Conservation (phyloP, 768 basidiomycete genomes). For the Lentinula raphanica region DNA sequence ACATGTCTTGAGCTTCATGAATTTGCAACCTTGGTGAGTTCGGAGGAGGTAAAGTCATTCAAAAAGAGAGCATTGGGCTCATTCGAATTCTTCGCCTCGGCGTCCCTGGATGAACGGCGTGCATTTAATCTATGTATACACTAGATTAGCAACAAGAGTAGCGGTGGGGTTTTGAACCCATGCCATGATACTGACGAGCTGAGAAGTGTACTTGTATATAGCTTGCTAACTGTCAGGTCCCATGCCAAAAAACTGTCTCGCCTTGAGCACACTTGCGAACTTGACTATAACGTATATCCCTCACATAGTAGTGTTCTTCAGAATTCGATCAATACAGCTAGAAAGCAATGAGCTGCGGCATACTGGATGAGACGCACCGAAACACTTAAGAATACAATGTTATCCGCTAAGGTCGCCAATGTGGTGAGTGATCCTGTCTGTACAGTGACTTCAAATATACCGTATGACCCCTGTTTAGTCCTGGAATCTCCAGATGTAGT, state of each 20-base stretch:
- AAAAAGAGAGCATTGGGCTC: slow-evolving; percentile 4
- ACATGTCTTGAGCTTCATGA: background rate
- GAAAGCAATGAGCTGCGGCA: too few relatives aligned
- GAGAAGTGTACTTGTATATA: slow-evolving; percentile 4
- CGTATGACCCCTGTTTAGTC: too few relatives aligned
- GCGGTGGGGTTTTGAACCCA: background rate
- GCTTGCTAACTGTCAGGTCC: slow-evolving; percentile 4
- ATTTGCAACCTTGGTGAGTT: background rate
- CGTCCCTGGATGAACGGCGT: background rate
- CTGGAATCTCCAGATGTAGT: too few relatives aligned
- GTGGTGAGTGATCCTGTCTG: slow-evolving; percentile 8
- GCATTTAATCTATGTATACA: background rate
- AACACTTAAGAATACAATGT: slow-evolving; percentile 7
- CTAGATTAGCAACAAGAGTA: background rate
- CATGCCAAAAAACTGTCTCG: slow-evolving; percentile 1
- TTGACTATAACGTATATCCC: background rate
- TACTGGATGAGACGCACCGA: background rate
- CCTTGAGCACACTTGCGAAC: background rate
- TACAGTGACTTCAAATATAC: too few relatives aligned
- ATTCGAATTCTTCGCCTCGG: background rate
- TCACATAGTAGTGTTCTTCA: slow-evolving; percentile 3
- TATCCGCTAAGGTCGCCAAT: background rate
- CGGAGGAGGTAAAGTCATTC: background rate
- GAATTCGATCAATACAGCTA: background rate
- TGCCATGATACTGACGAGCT: slow-evolving; percentile 5